Base-by-base conservation (phyloP, 768 basidiomycete species). In the Bullera alba region DNA sequence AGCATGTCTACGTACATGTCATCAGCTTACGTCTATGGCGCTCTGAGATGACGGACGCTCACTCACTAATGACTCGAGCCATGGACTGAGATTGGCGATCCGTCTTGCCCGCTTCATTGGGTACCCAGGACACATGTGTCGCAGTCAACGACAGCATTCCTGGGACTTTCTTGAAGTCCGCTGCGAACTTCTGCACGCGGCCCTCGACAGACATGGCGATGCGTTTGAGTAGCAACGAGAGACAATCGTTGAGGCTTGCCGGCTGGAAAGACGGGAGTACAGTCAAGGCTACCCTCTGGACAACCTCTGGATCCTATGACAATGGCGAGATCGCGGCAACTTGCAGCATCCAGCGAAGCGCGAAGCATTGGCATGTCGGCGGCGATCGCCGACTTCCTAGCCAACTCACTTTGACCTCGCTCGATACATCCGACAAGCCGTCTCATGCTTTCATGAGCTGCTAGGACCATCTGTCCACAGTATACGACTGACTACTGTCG, bases 1-100 rank as follows among this genome's bases (percentile, higher is more conserved):
- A 74, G 63, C 67, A 74, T 69, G 23, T 62, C 71, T 74, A 34
- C 6, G n/a, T n/a, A 15, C 1, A 3, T 27, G 43, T 56, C 29
- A 50, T 47, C 26, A 43, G 16, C 5, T 17, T 5, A n/a, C 17
- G 30, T 14, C 42, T 7, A 34, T 29, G 14, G 30, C 7, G 23
- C 26, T 5, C 28, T 8, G 14, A 15, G 45, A 22, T 22, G 17
- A 44, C 12, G 27, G 42, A 41, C 8, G 38, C 8, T 22, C 15
- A 58, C 65, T 25, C 46, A 67, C 65, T 58, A 27, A 56, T 54
- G 6, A 54, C 65, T 22, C 65, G 30, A 23, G 42, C 52, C 56
- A 67, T 52, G 22, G 53, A 51, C 46, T 67, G 65, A 23, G 52
- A 52, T 39, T 67, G 65, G 23, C 65, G 46, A 28, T 67, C 65